Conservation (phyloP, 305 asterid species). For the Fraxinus sp. region DNA sequence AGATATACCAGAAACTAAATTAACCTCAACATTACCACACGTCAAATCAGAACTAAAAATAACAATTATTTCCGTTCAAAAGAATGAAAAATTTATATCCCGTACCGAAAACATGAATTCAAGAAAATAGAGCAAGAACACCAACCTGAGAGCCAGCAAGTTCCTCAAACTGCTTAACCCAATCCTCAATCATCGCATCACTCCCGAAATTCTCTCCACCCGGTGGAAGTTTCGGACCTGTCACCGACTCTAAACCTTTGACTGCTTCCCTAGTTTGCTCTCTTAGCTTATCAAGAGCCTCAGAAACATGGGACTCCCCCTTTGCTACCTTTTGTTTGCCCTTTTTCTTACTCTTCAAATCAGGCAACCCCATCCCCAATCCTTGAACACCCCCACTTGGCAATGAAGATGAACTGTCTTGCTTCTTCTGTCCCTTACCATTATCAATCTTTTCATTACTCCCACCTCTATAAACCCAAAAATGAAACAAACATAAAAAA, state of each 20-base stretch:
- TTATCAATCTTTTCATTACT: constrained; percentile 24
- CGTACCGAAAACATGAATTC: constrained; percentile 4
- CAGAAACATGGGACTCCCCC: constrained; percentile 69
- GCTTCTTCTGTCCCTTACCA: constrained; percentile 42
- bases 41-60: neutral
- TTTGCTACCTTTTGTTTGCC: constrained; percentile 71
- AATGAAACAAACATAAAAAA: neutral
- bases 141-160: constrained; percentile 90
- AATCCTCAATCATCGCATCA: constrained; percentile 92
- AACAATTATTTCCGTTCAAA: neutral
- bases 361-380: constrained; percentile 90
- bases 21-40: neutral
- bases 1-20: neutral
- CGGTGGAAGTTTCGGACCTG: constrained; percentile 42
- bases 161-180: constrained; percentile 97
- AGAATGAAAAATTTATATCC: neutral
- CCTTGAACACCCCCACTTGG: constrained; percentile 64
- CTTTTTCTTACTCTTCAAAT: constrained; percentile 78
- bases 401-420: constrained; percentile 36
- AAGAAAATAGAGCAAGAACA: constrained; percentile 14
- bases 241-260: constrained; percentile 74
- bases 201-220: constrained; percentile 53
- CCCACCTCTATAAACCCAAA: constrained; percentile 40
- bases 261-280: constrained; percentile 95
- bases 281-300: constrained; percentile 90